Conservation (phyloP, 441 rosid species). For the Populus hybrid region DNA sequence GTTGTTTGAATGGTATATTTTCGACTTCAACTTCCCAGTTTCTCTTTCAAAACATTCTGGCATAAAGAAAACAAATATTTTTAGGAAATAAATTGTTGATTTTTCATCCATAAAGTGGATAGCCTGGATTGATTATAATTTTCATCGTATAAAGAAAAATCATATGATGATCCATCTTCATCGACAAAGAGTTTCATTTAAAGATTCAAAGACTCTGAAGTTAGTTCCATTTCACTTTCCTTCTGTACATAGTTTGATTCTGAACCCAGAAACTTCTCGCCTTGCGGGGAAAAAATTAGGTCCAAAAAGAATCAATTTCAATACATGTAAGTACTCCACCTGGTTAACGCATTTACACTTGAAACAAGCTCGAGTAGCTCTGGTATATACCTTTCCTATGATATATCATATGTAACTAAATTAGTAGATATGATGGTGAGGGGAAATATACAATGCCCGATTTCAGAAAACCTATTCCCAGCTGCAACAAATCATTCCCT, state of each 20-base stretch:
- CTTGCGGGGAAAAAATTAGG: conserved; percentile 18
- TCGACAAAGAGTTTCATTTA: background rate
- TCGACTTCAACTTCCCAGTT: too few species aligned
- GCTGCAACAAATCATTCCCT: conserved; percentile 12
- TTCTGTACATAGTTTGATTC: conserved; percentile 33
- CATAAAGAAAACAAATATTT: too few species aligned
- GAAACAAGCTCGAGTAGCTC: conserved; percentile 20
- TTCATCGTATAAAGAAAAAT: background rate
- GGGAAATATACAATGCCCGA: conserved; percentile 7
- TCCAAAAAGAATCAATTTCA: conserved; percentile 33
- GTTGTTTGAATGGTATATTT: too few species aligned
- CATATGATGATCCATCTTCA: background rate
- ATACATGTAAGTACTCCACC: conserved; percentile 14
- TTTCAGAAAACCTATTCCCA: background rate
- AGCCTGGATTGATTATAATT: background rate
- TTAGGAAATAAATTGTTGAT: too few species aligned
- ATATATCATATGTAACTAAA: conserved; percentile 16
- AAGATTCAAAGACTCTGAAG: conserved; percentile 7
- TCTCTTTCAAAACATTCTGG: too few species aligned
- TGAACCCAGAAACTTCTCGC: conserved; percentile 16
- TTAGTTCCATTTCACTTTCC: conserved; percentile 19
- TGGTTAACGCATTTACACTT: conserved; percentile 39
- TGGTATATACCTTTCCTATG: conserved; percentile 19
- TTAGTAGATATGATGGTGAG: conserved; percentile 19
- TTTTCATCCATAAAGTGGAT: too few species aligned